Conservation (phyloP, 2,329 filamentous ascomycete species). For the Phialemonium atrogriseum region DNA sequence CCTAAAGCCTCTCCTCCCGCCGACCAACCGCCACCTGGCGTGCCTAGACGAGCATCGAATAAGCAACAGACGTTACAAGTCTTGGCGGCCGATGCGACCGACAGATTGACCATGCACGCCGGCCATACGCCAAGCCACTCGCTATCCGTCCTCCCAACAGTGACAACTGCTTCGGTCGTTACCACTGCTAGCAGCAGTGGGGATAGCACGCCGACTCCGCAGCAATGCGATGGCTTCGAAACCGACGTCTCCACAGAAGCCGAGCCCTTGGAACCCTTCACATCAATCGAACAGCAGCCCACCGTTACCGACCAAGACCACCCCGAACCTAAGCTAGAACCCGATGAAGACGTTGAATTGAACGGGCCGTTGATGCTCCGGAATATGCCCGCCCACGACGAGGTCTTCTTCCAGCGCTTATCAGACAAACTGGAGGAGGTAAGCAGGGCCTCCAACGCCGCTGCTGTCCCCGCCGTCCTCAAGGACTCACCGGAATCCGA, state of each 20-base stretch:
- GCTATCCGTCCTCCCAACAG: slow-evolving; percentile 40
- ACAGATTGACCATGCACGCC: slow-evolving; percentile 51
- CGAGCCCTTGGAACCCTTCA: slow-evolving; percentile 1
- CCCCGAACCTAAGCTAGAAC: slow-evolving; percentile 23
- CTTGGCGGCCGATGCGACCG: slow-evolving; percentile 38
- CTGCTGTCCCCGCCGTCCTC: slow-evolving; percentile 35
- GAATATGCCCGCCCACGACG: slow-evolving; percentile 48
- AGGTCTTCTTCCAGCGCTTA: slow-evolving; percentile 41
- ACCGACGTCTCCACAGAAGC: slow-evolving; percentile 2
- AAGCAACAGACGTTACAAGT: slow-evolving; percentile 36
- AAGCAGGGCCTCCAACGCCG: slow-evolving; percentile 32
- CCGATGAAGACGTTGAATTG: slow-evolving; percentile 35
- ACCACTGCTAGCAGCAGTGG: slow-evolving; percentile 32
- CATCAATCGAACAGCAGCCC: not conserved
- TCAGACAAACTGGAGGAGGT: slow-evolving; percentile 44
- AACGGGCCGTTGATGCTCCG: slow-evolving; percentile 45
- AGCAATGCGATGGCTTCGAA: slow-evolving; percentile 12
- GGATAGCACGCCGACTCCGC: slow-evolving; percentile 26
- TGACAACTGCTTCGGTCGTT: slow-evolving; percentile 29
- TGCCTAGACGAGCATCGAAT: slow-evolving; percentile 18
- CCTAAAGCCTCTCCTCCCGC: slow-evolving; percentile 19
- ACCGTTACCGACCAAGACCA: slow-evolving; percentile 8
- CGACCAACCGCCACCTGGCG: slow-evolving; percentile 16
- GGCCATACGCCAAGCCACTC: slow-evolving; percentile 57
- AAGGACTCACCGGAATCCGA: slow-evolving; percentile 15